Conservation (phyloP, 2,329 filamentous ascomycete genomes). For the Fusarium transvaalense region DNA sequence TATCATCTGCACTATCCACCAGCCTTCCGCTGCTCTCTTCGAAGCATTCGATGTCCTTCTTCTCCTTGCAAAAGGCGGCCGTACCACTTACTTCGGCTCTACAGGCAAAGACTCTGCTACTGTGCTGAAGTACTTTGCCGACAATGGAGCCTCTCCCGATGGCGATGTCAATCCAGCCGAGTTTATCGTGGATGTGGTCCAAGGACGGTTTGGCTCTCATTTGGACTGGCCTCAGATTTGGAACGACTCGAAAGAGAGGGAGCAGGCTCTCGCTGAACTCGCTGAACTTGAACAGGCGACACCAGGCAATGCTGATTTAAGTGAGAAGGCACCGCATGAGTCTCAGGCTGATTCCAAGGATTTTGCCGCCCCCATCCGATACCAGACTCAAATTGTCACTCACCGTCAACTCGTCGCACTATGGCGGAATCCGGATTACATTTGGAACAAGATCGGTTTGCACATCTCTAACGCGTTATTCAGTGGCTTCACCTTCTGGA, state of each 20-base stretch:
- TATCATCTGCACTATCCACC: slow-evolving; percentile 77
- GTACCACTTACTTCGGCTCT: slow-evolving; percentile 75
- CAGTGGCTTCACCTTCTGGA: slow-evolving; percentile 73
- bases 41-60: slow-evolving; percentile 73
- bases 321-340: not conserved
- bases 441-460: slow-evolving; percentile 72
- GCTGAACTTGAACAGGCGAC: not conserved
- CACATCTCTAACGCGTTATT: slow-evolving; percentile 68
- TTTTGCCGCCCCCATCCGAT: not conserved
- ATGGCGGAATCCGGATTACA: slow-evolving; percentile 75
- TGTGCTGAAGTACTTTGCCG: slow-evolving; percentile 73
- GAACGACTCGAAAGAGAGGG: slow-evolving; percentile 71
- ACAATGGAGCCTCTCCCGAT: slow-evolving; percentile 72
- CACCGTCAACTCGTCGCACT: not conserved
- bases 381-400: not conserved
- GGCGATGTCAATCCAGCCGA: slow-evolving; percentile 77
- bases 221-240: slow-evolving; percentile 77
- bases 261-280: slow-evolving; percentile 61
- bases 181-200: slow-evolving; percentile 76
- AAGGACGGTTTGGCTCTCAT: slow-evolving; percentile 57
- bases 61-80: slow-evolving; percentile 71
- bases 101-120: slow-evolving; percentile 66
- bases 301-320: not conserved
- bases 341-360: not conserved
- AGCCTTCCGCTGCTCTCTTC: slow-evolving; percentile 74